Base-by-base conservation (phyloP, 257 asterid species). In the Gentiana dahurica region DNA sequence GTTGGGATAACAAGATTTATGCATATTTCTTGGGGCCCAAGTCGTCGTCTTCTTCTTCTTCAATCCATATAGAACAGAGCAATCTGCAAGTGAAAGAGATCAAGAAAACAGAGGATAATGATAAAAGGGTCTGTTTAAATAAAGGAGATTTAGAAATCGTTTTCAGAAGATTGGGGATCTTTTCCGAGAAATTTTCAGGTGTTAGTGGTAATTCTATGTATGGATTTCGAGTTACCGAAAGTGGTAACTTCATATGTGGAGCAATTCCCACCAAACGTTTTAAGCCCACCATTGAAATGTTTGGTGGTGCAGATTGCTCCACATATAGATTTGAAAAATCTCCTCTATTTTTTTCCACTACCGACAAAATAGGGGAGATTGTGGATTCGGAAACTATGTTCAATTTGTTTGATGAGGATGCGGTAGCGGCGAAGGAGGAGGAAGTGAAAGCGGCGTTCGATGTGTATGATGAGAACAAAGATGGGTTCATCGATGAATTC, bases 401-500 rank as follows among this genome's bases (percentile, higher is more conserved):
- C 1, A 51, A 70, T 49, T 53, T 77, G 13, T 84, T 87, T 32
- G 94, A 84, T 56, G 83, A 79, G 66, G 64, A 71, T 47, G 66
- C 43, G 8, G 72, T 77, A 47, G 66, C 43, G 8, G 72, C 77
- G 46, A 34, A 36, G 24, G 60, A 61, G 72, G 78, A 75, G 12
- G 95, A 90, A 64, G 75, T 79, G 55, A 74, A 55, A 52, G 84
- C 66, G 32, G 91, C 96, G 43, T 90, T 90, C 15, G 79, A 77
- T 12, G 83, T 82, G 44, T 90, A 80, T 49, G 98, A 90, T 53
- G 64, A 62, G 33, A 79, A 84, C 15, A 56, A 63, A 58, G 98
- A 90, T 74, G 98, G 98, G 13, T 79, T 77, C 62, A 77, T 90
- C 13, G 94, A 90, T 57, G 91, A 77, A 4, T n/a, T 33, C 49